These are phyloP conservation scores for Penicillium maclennaniae DNA, from an alignment of 495 filamentous ascomycete species.

Conservation along the genomic window DNA sequence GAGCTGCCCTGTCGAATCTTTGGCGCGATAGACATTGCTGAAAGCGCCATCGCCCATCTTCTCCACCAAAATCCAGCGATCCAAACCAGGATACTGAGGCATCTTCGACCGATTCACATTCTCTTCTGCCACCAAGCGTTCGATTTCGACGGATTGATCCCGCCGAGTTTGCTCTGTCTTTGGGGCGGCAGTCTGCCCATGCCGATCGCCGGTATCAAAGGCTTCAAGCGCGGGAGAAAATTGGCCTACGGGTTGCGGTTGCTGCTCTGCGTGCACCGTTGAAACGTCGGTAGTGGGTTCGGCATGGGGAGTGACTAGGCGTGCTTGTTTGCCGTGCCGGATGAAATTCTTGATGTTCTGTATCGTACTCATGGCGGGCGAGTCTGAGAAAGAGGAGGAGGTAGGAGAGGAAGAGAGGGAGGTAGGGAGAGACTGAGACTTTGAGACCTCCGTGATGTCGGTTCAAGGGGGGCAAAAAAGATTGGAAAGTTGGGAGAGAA, in stretches of 20 bases:
- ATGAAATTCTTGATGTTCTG: slow-evolving; percentile 97
- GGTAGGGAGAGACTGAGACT: background rate
- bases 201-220: slow-evolving; percentile 44
- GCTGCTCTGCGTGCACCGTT: slow-evolving; percentile 62
- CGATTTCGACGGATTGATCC: slow-evolving; percentile 55
- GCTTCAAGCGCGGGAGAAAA: slow-evolving; percentile 54
- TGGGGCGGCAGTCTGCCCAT: slow-evolving; percentile 60
- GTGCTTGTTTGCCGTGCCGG: slow-evolving; percentile 95
- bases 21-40: slow-evolving; percentile 94
- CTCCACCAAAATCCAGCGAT: slow-evolving; percentile 83
- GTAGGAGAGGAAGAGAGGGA: background rate
- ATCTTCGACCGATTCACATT: slow-evolving; percentile 77
- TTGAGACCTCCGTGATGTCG: background rate
- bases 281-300: slow-evolving; percentile 68
- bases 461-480: background rate
- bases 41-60: slow-evolving; percentile 99
- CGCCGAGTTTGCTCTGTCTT: slow-evolving; percentile 47
- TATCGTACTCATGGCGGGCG: slow-evolving; percentile 67
- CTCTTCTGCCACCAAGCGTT: slow-evolving; percentile 87
- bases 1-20: slow-evolving; percentile 62
- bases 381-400: background rate
- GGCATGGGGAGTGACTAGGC: slow-evolving; percentile 58
- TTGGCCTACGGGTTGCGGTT: slow-evolving; percentile 48
- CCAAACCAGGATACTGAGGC: slow-evolving; percentile 86
- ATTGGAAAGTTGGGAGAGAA: background rate